Conservation (phyloP, 441 rosid species). For the Adansonia gregorii region DNA sequence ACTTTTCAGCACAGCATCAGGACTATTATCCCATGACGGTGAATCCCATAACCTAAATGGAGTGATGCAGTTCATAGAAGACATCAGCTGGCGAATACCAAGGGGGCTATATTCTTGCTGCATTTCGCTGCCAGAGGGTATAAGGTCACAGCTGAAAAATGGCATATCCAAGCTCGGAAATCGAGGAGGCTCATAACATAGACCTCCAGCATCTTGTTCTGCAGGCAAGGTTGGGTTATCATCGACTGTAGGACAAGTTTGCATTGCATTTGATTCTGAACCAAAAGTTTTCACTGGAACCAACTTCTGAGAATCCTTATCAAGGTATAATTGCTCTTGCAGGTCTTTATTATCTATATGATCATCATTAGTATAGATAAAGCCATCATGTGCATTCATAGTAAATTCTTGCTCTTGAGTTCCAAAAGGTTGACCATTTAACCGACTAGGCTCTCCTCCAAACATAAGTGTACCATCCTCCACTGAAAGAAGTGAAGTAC, state of each 20-base stretch:
- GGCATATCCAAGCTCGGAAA: slow-evolving; percentile 94
- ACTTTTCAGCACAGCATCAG: slow-evolving; percentile 77
- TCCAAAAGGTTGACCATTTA: slow-evolving; percentile 44
- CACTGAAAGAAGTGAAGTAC: slow-evolving; percentile 47
- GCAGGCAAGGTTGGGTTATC: slow-evolving; percentile 39
- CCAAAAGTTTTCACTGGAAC: slow-evolving; percentile 62
- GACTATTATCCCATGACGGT: slow-evolving; percentile 71
- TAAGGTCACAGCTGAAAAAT: slow-evolving; percentile 94
- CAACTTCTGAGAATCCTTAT: slow-evolving; percentile 60
- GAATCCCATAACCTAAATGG: slow-evolving; percentile 97
- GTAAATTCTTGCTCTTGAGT: slow-evolving; percentile 52
- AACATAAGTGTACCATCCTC: slow-evolving; percentile 41
- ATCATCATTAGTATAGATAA: slow-evolving; percentile 54
- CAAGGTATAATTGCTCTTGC: slow-evolving; percentile 55
- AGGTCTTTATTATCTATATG: slow-evolving; percentile 39
- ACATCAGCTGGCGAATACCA: slow-evolving; percentile 94
- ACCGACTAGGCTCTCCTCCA: slow-evolving; percentile 49
- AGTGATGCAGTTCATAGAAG: slow-evolving; percentile 80
- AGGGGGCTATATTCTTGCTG: slow-evolving; percentile 97
- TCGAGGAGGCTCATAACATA: slow-evolving; percentile 98
- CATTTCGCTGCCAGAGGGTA: slow-evolving; percentile 73
- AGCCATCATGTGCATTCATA: slow-evolving; percentile 43
- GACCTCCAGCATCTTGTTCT: slow-evolving; percentile 66
- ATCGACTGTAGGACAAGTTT: slow-evolving; percentile 43
- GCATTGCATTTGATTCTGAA: slow-evolving; percentile 47